Conservation (phyloP, 345 rosid genomes). For the Eucalyptus rudis region DNA sequence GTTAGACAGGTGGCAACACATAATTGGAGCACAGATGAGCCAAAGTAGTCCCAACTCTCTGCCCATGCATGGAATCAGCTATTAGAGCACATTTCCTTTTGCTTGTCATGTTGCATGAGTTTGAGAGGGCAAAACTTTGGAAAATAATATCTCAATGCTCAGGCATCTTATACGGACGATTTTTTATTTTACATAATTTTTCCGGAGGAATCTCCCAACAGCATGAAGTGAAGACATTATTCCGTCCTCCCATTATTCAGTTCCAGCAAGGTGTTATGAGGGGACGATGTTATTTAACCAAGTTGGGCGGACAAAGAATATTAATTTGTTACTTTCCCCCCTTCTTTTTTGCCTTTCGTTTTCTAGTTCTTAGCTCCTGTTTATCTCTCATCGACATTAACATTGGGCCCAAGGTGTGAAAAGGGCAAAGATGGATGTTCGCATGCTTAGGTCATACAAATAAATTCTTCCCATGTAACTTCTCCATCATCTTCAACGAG, state of each 20-base stretch:
- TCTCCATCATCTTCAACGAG: background rate
- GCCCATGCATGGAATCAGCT: background rate
- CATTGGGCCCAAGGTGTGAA: background rate
- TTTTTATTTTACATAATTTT: background rate
- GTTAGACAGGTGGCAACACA: background rate
- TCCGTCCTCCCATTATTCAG: slow-evolving; percentile 18
- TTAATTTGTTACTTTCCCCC: background rate
- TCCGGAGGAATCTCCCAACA: background rate
- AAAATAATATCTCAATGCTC: background rate
- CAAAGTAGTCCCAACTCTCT: background rate
- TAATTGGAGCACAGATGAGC: background rate
- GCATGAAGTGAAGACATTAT: slow-evolving; percentile 16
- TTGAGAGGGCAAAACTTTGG: background rate
- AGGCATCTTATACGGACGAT: background rate
- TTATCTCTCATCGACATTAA: slow-evolving; percentile 1
- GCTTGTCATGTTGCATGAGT: background rate
- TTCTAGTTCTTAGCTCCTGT: background rate
- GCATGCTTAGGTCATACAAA: background rate
- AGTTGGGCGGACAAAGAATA: background rate
- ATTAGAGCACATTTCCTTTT: background rate
- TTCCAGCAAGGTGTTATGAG: slow-evolving; percentile 3
- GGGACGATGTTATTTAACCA: slow-evolving; percentile 21
- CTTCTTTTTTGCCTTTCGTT: background rate
- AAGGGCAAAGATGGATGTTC: background rate
- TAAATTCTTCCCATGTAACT: background rate